phyloP scores from a whole-genome alignment of 371 early-diverging fungal genomes.

The Paraphysoderma sedebokerense region DNA sequence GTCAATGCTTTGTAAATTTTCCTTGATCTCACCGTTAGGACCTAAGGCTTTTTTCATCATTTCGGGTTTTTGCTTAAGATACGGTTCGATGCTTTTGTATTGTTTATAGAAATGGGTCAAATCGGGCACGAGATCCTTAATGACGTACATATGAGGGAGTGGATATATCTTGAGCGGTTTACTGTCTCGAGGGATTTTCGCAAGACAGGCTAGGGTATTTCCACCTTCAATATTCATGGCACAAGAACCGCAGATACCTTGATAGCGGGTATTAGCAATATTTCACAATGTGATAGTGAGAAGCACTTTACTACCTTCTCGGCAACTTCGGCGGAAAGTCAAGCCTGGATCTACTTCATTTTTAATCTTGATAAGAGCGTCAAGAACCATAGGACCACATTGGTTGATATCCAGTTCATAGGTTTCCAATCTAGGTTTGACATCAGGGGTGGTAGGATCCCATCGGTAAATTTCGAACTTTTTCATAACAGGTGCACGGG shows the following conservation, averaged over 20 bases:
- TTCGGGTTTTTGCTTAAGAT: constrained; percentile 62
- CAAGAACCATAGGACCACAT: constrained; percentile 90
- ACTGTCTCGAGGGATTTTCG: constrained; percentile 49
- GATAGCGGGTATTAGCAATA: too few relatives aligned
- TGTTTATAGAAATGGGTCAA: constrained; percentile 91
- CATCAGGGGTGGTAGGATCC: constrained; percentile 78
- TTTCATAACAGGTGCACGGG: constrained; percentile 41
- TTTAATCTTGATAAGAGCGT: constrained; percentile 89
- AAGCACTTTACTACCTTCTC: constrained; percentile 35
- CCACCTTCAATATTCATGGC: constrained; percentile 93
- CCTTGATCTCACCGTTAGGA: constrained; percentile 37
- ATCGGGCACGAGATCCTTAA: constrained; percentile 79
- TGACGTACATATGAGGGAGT: constrained; percentile 83
- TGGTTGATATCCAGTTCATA: constrained; percentile 75
- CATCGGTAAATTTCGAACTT: constrained; percentile 71
- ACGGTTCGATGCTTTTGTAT: constrained; percentile 90
- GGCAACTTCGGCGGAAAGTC: constrained; percentile 69
- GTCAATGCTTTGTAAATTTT: constrained; percentile 78
- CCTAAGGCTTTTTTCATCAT: background rate
- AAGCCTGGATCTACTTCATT: constrained; percentile 85
- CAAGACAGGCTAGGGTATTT: constrained; percentile 86
- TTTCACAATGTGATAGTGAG: too few relatives aligned
- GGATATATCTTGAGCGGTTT: constrained; percentile 78
- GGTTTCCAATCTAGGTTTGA: constrained; percentile 70
- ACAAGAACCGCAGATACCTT: constrained; percentile 87